phyloP scores from a whole-genome alignment of 352 stramenopile genomes.

The Globisporangium orthogonon region DNA sequence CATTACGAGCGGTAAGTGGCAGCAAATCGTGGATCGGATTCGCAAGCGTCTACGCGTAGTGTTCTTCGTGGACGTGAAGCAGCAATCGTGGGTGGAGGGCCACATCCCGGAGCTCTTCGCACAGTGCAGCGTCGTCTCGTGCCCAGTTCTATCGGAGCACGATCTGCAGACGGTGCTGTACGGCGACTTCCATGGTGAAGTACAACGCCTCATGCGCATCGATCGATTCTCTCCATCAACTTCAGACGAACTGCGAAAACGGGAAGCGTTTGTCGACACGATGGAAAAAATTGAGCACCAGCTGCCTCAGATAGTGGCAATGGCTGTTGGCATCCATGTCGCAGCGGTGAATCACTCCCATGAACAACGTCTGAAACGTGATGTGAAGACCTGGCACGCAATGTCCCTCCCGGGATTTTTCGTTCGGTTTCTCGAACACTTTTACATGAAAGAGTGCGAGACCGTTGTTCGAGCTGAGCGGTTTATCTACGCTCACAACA shows the following conservation, averaged over 20 bases:
- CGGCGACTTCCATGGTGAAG: slow-evolving; percentile 36
- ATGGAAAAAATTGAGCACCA: slow-evolving; percentile 18
- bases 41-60: slow-evolving; percentile 42
- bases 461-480: slow-evolving; percentile 10
- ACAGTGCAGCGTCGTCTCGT: slow-evolving; percentile 22
- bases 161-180: slow-evolving; percentile 30
- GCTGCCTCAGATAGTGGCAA: slow-evolving; percentile 13
- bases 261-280: slow-evolving; percentile 13
- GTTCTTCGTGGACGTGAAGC: slow-evolving; percentile 26
- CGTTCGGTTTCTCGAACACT: slow-evolving; percentile 10
- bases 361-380: background rate
- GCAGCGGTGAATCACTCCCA: slow-evolving; percentile 1
- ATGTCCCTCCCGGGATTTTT: slow-evolving; percentile 17
- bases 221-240: background rate
- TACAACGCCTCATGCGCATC: slow-evolving; percentile 18
- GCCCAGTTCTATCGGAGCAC: slow-evolving; percentile 17
- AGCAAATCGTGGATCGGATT: slow-evolving; percentile 51
- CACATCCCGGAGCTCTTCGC: slow-evolving; percentile 25
- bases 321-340: slow-evolving; percentile 23
- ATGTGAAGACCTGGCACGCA: slow-evolving; percentile 6
- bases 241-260: background rate
- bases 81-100: slow-evolving; percentile 9
- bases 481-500: slow-evolving; percentile 22
- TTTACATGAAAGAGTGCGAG: slow-evolving; percentile 12
- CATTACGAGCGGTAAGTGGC: slow-evolving; percentile 65